These are phyloP conservation scores for Tetradesmus obliquus DNA, from an alignment of 139 green algal genomes.

Conservation along the genomic window DNA sequence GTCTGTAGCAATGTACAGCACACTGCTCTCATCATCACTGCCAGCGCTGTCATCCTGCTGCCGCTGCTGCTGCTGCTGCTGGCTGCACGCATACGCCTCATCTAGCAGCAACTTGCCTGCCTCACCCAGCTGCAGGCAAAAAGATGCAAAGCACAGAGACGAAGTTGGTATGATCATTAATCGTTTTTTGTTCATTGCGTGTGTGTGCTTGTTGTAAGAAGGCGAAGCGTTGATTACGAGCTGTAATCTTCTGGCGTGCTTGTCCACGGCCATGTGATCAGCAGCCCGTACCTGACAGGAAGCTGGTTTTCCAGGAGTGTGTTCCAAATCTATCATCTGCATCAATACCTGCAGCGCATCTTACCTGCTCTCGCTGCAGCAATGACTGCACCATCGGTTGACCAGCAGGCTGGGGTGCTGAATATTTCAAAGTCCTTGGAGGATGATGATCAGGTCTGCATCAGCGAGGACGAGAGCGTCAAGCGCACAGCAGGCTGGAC, in stretches of 20 bases:
- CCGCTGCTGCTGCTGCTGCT: too few species aligned
- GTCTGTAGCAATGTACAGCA: too few species aligned
- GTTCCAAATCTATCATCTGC: too few species aligned
- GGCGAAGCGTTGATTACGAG: neutral
- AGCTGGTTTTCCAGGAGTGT: neutral
- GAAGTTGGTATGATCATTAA: too few species aligned
- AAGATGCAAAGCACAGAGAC: too few species aligned
- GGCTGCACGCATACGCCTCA: too few species aligned
- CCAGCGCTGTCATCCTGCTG: too few species aligned
- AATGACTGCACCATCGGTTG: neutral
- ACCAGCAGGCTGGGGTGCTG: neutral
- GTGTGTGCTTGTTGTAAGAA: neutral
- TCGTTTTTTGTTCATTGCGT: neutral
- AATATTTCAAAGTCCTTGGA: neutral
- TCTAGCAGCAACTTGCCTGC: too few species aligned
- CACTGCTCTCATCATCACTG: too few species aligned
- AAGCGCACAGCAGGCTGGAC: conserved; percentile 22
- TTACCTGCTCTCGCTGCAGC: neutral
- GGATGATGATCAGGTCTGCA: neutral
- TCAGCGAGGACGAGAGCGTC: neutral
- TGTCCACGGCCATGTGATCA: neutral
- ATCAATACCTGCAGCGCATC: neutral
- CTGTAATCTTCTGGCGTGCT: neutral
- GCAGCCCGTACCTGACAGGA: neutral
- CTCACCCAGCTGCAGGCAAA: too few species aligned